Conservation (phyloP, 371 early-diverging fungal species). For the Mortierella polycephala region DNA sequence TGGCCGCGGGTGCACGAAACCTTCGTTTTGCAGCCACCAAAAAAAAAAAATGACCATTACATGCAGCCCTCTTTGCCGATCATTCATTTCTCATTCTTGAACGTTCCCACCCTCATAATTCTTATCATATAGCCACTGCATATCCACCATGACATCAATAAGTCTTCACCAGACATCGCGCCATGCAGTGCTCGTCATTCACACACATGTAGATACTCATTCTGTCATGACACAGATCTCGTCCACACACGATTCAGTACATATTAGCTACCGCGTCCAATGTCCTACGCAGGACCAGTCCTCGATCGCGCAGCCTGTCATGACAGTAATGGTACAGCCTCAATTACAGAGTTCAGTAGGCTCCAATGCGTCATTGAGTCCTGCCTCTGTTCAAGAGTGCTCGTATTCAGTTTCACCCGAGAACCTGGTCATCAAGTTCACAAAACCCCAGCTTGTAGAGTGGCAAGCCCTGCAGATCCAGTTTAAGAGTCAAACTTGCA, state of each 20-base stretch:
- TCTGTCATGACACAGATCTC: conserved; percentile 14
- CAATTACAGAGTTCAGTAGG: too few relatives aligned
- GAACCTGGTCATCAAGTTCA: conserved; percentile 33
- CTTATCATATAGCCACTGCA: neutral
- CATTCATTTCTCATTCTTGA: neutral
- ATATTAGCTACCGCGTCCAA: conserved; percentile 5
- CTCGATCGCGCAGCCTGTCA: conserved; percentile 1
- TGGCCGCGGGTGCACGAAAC: too few relatives aligned
- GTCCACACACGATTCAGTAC: neutral
- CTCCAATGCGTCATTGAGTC: too few relatives aligned
- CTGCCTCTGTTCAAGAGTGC: neutral
- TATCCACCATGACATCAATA: neutral
- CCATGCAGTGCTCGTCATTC: conserved; percentile 34
- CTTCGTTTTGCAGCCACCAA: too few relatives aligned
- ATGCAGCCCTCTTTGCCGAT: neutral
- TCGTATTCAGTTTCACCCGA: conserved; percentile 10
- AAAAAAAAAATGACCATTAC: too few relatives aligned
- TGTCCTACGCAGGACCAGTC: neutral
- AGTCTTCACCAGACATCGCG: conserved; percentile 31
- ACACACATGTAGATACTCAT: conserved; percentile 14
- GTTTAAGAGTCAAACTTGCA: neutral
- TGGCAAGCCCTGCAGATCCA: conserved; percentile 32
- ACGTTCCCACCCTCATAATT: neutral
- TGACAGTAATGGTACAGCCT: too few relatives aligned
- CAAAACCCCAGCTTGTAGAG: conserved; percentile 13